These are phyloP conservation scores for Phaeosphaeriaceae sp. DNA, from an alignment of 2,329 filamentous ascomycete species.

Conservation along the genomic window DNA sequence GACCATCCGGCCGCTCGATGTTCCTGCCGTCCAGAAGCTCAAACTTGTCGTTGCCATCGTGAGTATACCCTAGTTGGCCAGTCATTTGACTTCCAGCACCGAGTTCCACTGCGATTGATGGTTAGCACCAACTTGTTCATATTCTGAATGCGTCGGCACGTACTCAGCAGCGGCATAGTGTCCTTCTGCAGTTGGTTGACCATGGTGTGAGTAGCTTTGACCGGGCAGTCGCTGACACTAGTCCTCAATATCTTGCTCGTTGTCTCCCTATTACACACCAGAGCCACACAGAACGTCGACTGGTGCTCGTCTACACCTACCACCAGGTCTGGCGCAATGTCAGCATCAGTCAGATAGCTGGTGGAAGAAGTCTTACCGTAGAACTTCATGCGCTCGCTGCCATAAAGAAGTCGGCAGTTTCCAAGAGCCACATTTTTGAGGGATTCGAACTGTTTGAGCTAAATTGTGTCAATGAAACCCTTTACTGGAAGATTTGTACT, in stretches of 20 bases:
- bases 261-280: conserved; percentile 81
- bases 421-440: conserved; percentile 22
- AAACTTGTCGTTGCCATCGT: conserved; percentile 10
- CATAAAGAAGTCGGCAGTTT: conserved; percentile 38
- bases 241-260: conserved; percentile 76
- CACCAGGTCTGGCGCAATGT: conserved; percentile 24
- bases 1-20: conserved; percentile 3
- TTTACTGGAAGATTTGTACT: background rate
- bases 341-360: background rate
- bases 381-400: conserved; percentile 31
- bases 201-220: conserved; percentile 57
- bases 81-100: conserved; percentile 22
- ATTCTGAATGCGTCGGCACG: background rate
- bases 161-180: conserved; percentile 29
- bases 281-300: conserved; percentile 87
- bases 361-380: conserved; percentile 16
- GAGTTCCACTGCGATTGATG: conserved; percentile 17
- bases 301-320: conserved; percentile 13
- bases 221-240: conserved; percentile 76
- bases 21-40: conserved; percentile 5
- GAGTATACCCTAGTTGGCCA: conserved; percentile 23
- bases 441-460: conserved; percentile 57
- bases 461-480: conserved; percentile 58
- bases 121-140: background rate
- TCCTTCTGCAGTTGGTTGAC: conserved; percentile 31